Conservation (phyloP, 1,139 yeast species). For the Debaryomycetaceae sp. region DNA sequence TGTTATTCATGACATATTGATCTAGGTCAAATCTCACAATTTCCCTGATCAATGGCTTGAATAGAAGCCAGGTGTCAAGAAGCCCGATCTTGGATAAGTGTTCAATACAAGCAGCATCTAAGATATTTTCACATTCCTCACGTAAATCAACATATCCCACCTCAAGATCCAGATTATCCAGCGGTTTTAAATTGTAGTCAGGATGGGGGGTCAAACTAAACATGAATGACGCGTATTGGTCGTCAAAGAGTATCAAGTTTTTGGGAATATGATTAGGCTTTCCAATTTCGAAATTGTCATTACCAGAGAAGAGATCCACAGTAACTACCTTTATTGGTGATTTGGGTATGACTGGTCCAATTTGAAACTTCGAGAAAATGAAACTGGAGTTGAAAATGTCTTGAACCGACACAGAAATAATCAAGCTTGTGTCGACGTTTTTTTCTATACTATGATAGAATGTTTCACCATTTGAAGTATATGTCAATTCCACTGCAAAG, state of each 20-base stretch:
- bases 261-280: conserved; percentile 18
- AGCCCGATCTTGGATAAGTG: conserved; percentile 10
- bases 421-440: conserved; percentile 49
- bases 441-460: conserved; percentile 23
- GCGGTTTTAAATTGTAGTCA: conserved; percentile 15
- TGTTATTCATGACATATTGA: conserved; percentile 31
- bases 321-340: conserved; percentile 54
- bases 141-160: conserved; percentile 45
- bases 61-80: conserved; percentile 22
- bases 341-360: conserved; percentile 53
- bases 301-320: conserved; percentile 39
- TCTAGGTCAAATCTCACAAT: conserved; percentile 34
- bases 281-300: conserved; percentile 33
- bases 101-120: conserved; percentile 9
- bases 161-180: conserved; percentile 39
- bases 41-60: conserved; percentile 21
- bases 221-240: conserved; percentile 66
- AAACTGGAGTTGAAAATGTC: conserved; percentile 60
- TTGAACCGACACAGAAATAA: conserved; percentile 70
- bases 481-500: conserved; percentile 31
- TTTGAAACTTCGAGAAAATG: conserved; percentile 63
- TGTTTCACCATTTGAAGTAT: conserved; percentile 18
- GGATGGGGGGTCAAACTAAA: conserved; percentile 42
- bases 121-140: conserved; percentile 35
- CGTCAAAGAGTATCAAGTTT: conserved; percentile 54